These are phyloP conservation scores for Suillus luteus DNA, from an alignment of 768 basidiomycete genomes.

Conservation along the genomic window DNA sequence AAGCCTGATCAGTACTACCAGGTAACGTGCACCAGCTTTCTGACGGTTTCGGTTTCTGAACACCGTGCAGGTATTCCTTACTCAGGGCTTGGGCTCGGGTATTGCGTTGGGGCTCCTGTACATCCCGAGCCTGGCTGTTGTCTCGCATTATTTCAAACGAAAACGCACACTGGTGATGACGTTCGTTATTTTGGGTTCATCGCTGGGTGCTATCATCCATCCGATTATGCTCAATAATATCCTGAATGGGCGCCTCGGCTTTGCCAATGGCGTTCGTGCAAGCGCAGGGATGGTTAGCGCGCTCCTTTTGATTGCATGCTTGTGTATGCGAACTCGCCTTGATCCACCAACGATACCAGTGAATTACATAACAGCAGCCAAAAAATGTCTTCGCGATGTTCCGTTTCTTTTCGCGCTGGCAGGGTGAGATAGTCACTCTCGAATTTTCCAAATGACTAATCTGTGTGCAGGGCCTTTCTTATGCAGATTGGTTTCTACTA, in stretches of 20 bases:
- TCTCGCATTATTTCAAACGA: background rate
- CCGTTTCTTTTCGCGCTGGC: background rate
- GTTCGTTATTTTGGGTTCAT: background rate
- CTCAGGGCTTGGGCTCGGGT: background rate
- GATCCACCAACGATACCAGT: background rate
- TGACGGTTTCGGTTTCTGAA: background rate
- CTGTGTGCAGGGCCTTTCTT: background rate
- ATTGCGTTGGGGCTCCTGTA: background rate
- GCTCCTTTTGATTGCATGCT: background rate
- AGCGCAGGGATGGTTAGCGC: background rate
- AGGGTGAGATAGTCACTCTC: background rate
- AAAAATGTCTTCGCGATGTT: background rate
- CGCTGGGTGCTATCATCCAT: background rate
- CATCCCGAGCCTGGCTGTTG: background rate
- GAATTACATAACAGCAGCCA: background rate
- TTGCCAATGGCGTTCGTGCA: background rate
- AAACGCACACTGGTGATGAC: background rate
- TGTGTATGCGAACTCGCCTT: background rate
- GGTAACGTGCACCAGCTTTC: background rate
- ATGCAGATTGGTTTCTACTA: background rate
- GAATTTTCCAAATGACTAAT: background rate
- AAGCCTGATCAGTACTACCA: background rate
- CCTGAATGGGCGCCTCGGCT: background rate
- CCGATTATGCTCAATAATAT: background rate
- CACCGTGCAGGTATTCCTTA: background rate